phyloP scores from a whole-genome alignment of 169 alveolate genomes.

The Plasmodium fragile region DNA sequence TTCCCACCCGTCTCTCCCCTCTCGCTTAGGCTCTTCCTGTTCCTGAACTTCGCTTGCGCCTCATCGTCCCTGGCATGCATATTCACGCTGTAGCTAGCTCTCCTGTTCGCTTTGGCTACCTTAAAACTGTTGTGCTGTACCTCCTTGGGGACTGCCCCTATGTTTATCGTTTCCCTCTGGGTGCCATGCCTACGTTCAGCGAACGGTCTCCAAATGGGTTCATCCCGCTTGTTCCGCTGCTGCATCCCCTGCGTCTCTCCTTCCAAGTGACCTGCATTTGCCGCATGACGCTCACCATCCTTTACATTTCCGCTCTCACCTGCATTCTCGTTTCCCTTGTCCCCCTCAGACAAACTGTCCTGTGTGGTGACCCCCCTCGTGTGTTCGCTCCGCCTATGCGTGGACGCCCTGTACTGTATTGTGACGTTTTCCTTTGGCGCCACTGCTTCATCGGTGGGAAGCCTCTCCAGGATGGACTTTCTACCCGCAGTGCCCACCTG shows the following conservation, averaged over 20 bases:
- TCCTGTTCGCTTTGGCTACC: neutral
- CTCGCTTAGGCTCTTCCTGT: slow-evolving; percentile 2
- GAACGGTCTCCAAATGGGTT: neutral
- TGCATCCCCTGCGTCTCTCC: neutral
- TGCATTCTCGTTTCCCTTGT: neutral
- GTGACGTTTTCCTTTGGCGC: neutral
- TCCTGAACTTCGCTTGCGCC: neutral
- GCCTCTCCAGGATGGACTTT: neutral
- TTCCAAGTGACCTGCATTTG: neutral
- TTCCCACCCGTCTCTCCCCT: neutral
- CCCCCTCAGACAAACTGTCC: neutral
- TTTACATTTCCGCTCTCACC: neutral
- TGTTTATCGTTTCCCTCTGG: neutral
- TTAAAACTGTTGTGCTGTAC: neutral
- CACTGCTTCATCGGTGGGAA: neutral
- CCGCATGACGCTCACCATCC: neutral
- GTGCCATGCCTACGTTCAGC: neutral
- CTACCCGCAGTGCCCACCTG: neutral
- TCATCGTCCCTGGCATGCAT: neutral
- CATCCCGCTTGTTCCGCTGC: neutral
- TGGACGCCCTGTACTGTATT: neutral
- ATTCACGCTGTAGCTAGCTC: slow-evolving; percentile 43
- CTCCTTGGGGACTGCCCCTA: neutral
- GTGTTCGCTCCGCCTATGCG: neutral
- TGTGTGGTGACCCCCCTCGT: neutral